A percentile compares a stretch with the other conserved stretches of the same genome.
These are phyloP conservation scores for Entophlyctis luteolus DNA, from an alignment of 192 early-diverging fungal species.

Conservation along the genomic window DNA sequence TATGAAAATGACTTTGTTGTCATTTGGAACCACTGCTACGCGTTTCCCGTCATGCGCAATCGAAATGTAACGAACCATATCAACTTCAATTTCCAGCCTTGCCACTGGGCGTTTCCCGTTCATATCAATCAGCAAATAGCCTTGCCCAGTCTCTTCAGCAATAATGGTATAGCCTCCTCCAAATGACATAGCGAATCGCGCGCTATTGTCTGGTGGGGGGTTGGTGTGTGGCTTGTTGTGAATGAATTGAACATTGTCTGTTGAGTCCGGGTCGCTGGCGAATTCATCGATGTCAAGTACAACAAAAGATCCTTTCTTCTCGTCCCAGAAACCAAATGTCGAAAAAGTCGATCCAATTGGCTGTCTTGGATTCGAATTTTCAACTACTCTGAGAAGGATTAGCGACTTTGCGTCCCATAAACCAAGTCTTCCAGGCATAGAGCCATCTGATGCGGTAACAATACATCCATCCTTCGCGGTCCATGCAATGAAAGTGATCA, in stretches of 20 bases:
- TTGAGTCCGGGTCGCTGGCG: constrained; percentile 21
- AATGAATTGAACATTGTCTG: constrained; percentile 22
- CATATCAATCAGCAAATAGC: constrained; percentile 28
- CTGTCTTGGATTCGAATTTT: constrained; percentile 18
- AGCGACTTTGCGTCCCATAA: constrained; percentile 26
- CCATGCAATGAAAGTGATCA: constrained; percentile 28
- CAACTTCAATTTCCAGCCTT: constrained; percentile 19
- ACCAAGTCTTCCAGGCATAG: constrained; percentile 23
- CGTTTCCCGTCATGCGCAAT: constrained; percentile 25
- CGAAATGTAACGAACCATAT: constrained; percentile 14
- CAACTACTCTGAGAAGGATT: constrained; percentile 21
- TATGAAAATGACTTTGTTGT: constrained; percentile 27
- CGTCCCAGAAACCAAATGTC: constrained; percentile 29
- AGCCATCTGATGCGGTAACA: constrained; percentile 27
- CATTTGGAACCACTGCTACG: constrained; percentile 26
- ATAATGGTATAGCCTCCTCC: constrained; percentile 13
- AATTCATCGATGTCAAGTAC: constrained; percentile 26
- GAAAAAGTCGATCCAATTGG: constrained; percentile 17
- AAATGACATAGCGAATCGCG: constrained; percentile 22
- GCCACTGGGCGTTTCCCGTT: constrained; percentile 30
- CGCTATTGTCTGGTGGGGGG: constrained; percentile 23
- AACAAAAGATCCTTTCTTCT: constrained; percentile 13
- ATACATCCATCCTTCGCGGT: constrained; percentile 26
- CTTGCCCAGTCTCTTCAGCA: constrained; percentile 28
- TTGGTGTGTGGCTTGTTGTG: constrained; percentile 27